Evolutionary conservation across 2,329 filamentous ascomycete species (phyloP).

Genomic region (Alternaria sp.): DNA sequence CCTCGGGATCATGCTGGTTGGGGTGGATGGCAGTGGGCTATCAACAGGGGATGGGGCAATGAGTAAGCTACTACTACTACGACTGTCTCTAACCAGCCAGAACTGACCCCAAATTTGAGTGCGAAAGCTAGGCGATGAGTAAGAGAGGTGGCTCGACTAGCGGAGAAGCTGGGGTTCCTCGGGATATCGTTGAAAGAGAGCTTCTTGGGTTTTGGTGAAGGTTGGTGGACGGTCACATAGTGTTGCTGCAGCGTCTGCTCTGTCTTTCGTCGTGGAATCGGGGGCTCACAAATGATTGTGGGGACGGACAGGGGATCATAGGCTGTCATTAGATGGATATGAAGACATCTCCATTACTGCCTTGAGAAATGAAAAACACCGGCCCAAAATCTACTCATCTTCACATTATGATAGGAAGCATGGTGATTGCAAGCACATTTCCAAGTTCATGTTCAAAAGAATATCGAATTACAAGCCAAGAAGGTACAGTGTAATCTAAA

Average conservation of each 20-base stretch:
- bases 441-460: background rate
- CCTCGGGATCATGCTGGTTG: conserved; percentile 31
- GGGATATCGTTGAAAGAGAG: background rate
- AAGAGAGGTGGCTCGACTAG: background rate
- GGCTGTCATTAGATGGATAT: background rate
- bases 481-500: conserved; percentile 7
- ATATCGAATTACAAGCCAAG: conserved; percentile 1
- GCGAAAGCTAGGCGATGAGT: background rate
- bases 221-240: background rate
- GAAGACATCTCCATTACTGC: background rate
- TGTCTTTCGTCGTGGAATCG: background rate
- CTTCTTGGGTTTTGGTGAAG: background rate
- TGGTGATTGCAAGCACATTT: too few species aligned
- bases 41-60: conserved; percentile 17
- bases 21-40: conserved; percentile 36
- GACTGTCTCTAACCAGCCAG: background rate
- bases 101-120: background rate
- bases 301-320: background rate
- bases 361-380: background rate
- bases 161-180: background rate
- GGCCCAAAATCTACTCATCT: background rate
- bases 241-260: background rate
- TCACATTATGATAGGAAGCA: background rate
- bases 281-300: background rate
- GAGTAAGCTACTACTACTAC: conserved; percentile 3